Evolutionary conservation across 805 yeast genomes (phyloP).

Genomic region (Yarrowia divulgata): DNA sequence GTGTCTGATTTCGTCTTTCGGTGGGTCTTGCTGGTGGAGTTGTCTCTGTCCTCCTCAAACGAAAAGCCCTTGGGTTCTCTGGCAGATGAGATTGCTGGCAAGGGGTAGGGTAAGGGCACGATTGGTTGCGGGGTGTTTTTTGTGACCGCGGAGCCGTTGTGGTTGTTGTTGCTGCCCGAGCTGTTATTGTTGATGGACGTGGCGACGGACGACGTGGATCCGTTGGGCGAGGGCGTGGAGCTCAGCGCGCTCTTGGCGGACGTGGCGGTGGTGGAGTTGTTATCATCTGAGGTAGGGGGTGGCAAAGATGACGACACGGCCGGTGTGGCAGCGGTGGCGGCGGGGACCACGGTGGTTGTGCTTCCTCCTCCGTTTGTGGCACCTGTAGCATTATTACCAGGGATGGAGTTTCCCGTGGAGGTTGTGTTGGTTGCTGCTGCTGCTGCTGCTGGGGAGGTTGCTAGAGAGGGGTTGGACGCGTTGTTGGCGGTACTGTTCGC

Average conservation of each 20-base stretch:
- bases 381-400: neutral
- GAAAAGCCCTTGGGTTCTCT: slow-evolving; percentile 18
- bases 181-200: slow-evolving; percentile 3
- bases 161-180: too few species aligned
- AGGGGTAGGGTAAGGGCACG: slow-evolving; percentile 30
- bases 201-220: slow-evolving; percentile 20
- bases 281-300: neutral
- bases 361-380: neutral
- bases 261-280: neutral
- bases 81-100: slow-evolving; percentile 25
- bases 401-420: neutral
- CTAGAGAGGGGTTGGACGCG: too few species aligned
- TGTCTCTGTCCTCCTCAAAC: slow-evolving; percentile 1
- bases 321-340: neutral
- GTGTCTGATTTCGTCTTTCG: slow-evolving; percentile 38
- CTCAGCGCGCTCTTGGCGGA: neutral
- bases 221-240: slow-evolving; percentile 8
- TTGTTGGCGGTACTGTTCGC: neutral
- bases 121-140: slow-evolving; percentile 22
- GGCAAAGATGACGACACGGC: neutral
- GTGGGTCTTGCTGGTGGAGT: neutral
- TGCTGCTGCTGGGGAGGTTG: too few species aligned
- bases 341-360: neutral
- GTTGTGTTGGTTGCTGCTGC: too few species aligned
- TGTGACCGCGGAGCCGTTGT: neutral